Base-by-base conservation (phyloP, 768 basidiomycete species). In the Hericium alpestre region DNA sequence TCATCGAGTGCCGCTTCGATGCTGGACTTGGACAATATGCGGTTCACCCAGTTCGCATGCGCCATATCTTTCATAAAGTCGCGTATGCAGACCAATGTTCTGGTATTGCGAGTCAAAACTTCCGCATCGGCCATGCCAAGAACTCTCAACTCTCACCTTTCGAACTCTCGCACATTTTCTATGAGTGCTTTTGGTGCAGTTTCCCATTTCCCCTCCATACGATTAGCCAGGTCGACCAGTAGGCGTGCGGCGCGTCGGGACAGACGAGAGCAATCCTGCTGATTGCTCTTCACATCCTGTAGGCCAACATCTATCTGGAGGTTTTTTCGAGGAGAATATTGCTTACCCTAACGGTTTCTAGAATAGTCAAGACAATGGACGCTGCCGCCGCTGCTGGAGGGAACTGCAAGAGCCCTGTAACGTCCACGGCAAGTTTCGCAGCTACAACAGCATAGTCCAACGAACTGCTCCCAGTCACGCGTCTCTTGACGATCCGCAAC, bases 201-300 rank as follows among this genome's bases (percentile, higher is more conserved):
- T 16, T 61, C 63, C 63, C 63, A 64, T 53, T 58, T 64, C 38
- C 63, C 63, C 27, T 64, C 62, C 63, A 64, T 64, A 20, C 58
- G 63, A 25, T n/a, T 51, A n/a, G 57, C 61, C 0, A 64, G 22
- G 16, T 55, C 56, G 25, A 41, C 25, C 15, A 64, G 59, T 20
- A 63, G 40, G n/a, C 56, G 59, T 15, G 62, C 56, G 1, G 62
- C 56, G 15, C 62, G 47, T 12, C 60, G 57, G 4, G 63, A 62
- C 5, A 64, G 57, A 11, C 48, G 59, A 10, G 49, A 6, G 43
- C 63, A 64, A 10, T 58, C 63, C 18, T 58, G 52, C 46, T 63
- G 62, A 41, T 63, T 64, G 38, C n/a, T 38, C 40, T 63, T 60
- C 49, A 64, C 46, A 13, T 57, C 61, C 62, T 63, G 25, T 5